Evolutionary conservation across 2,329 filamentous ascomycete genomes (phyloP), one percentile per base, ranked within the genome.

Genomic region (Xylariaceae sp.): DNA sequence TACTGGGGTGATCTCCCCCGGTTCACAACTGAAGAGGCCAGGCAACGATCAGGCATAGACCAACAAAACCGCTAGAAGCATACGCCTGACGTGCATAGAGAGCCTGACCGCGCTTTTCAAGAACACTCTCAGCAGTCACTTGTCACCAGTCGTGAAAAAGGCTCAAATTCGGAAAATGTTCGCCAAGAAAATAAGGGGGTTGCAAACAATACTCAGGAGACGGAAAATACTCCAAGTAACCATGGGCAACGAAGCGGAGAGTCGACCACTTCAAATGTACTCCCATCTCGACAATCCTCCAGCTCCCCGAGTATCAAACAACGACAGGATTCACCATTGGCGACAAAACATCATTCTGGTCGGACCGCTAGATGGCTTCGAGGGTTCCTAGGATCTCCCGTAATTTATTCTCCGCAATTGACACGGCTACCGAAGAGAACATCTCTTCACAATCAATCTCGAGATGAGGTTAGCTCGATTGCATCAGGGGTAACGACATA

Each of bases 1-100:
- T 72, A 71, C 51, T 72, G 67, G 70, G 67, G 64, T 2, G 66
- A 67, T 53, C 59, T 70, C 2, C 68, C 69, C 30, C 51, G 39
- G 37, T 58, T 65, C 7, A 51, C 51, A 42, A 62, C 64, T 6
- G 65, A 56, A 44, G 51, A 52, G 18, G 39, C 55, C 55, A 44
- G 58, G 56, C 30, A 54, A 37, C 15, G 17, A 47, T 30, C 9
- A 7, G 35, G 15, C 10, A 3, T 17, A 13, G 11, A 11, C 35
- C 17, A 50, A 63, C 47, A 51, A 37, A 10, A 55, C 30, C 13
- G 50, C 47, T 13, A 34, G 39, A n/a, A 35, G 37, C n/a, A 51
- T 17, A 57, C 13, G 18, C 15, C 49, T 34, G 9, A 23, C 13
- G 56, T 60, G 5, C 50, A 18, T 30, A 37, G 49, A 55, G 61